These are phyloP conservation scores for Ceratocystis ficicola DNA, from an alignment of 2,329 filamentous ascomycete species.

Conservation along the genomic window DNA sequence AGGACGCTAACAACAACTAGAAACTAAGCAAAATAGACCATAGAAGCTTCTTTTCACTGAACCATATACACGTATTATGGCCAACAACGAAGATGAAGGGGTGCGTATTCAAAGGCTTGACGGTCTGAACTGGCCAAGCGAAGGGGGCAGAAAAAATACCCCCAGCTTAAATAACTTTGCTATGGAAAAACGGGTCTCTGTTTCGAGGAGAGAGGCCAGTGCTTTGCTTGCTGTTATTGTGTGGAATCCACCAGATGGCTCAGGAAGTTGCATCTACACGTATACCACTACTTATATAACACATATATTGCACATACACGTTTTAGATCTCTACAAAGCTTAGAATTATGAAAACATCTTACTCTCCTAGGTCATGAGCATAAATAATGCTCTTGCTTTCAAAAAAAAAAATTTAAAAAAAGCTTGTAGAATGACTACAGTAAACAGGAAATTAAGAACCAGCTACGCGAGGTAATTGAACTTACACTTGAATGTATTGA, in stretches of 20 bases:
- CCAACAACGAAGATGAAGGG: background rate
- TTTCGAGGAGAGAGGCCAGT: background rate
- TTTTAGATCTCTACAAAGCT: too few relatives aligned
- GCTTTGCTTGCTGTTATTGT: background rate
- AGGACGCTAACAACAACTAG: background rate
- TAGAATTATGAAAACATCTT: too few relatives aligned
- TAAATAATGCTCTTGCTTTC: too few relatives aligned
- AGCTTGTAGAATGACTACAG: too few relatives aligned
- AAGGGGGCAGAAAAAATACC: background rate
- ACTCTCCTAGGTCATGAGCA: too few relatives aligned
- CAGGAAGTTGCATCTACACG: background rate
- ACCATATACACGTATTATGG: background rate
- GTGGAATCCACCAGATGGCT: background rate
- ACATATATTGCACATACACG: background rate
- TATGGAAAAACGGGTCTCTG: background rate
- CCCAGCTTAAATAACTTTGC: background rate
- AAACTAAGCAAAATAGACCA: background rate
- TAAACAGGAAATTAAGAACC: too few relatives aligned
- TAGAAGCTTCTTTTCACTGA: too few relatives aligned
- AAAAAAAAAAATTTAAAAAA: too few relatives aligned
- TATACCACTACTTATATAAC: background rate
- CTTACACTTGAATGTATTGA: too few relatives aligned
- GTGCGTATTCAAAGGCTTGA: background rate
- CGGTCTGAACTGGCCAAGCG: background rate
- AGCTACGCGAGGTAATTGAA: too few relatives aligned